Evolutionary conservation across 2,329 filamentous ascomycete genomes (phyloP).

Genomic region (Penicillium brevicompactum): DNA sequence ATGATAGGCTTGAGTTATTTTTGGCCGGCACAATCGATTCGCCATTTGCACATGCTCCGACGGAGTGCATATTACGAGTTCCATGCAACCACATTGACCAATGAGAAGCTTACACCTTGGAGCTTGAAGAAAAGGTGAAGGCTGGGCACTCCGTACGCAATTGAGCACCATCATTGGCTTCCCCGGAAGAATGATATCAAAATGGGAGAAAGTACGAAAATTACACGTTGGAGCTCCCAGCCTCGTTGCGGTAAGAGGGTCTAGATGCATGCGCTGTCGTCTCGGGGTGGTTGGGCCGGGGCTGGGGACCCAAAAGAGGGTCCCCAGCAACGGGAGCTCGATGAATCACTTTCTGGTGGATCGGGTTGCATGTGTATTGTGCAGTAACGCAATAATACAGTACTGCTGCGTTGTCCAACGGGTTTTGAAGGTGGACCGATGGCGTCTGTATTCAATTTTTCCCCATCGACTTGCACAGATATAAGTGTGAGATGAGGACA

Average conservation of each 20-base stretch:
- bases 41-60: neutral
- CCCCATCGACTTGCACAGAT: no score
- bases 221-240: slow-evolving; percentile 3
- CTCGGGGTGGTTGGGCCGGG: slow-evolving; percentile 14
- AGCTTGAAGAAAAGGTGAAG: neutral
- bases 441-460: neutral
- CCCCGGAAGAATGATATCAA: neutral
- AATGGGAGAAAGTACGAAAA: slow-evolving; percentile 1
- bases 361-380: neutral
- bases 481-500: neutral
- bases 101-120: neutral
- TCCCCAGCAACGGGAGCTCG: slow-evolving; percentile 9
- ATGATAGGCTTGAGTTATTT: neutral
- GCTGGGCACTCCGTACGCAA: neutral
- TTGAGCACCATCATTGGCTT: neutral
- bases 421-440: slow-evolving; percentile 3
- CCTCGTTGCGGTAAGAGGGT: slow-evolving; percentile 11
- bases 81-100: neutral
- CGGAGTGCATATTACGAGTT: neutral
- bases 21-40: neutral
- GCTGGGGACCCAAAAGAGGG: slow-evolving; percentile 7
- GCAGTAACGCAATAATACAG: neutral
- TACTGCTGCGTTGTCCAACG: neutral
- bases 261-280: slow-evolving; percentile 16
- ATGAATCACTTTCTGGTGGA: slow-evolving; percentile 10